These are phyloP conservation scores for Ceratocystis albifundus DNA, from an alignment of 2,329 filamentous ascomycete species.

Conservation along the genomic window DNA sequence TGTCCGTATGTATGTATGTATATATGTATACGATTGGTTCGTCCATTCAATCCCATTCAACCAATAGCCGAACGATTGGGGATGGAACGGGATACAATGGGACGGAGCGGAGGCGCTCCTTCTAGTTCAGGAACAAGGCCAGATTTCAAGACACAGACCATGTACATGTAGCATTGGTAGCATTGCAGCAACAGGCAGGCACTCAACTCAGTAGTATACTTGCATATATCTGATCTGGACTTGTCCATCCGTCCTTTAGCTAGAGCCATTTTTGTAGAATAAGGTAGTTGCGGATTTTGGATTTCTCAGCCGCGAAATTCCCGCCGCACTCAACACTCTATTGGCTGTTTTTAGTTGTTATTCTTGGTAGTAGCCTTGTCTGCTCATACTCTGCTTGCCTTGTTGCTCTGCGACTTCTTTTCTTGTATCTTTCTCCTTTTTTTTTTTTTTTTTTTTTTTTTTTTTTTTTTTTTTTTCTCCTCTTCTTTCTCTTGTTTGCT, in stretches of 20 bases:
- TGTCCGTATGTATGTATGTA: too few relatives aligned
- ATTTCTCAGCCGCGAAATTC: conserved; percentile 9
- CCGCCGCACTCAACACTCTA: conserved; percentile 12
- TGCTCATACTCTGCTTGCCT: neutral
- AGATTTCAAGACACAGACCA: neutral
- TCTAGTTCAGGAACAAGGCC: conserved; percentile 2
- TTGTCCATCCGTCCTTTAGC: conserved; percentile 18
- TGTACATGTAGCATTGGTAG: conserved; percentile 3
- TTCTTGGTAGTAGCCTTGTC: neutral
- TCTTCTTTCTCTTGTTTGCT: neutral
- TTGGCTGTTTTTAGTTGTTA: conserved; percentile 13
- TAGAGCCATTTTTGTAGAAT: neutral
- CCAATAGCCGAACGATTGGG: too few relatives aligned
- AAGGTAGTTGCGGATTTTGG: neutral
- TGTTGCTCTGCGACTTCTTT: neutral
- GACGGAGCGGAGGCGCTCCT: neutral
- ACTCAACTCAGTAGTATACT: too few relatives aligned
- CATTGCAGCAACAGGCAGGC: conserved; percentile 10
- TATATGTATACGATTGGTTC: too few relatives aligned
- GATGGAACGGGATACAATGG: neutral
- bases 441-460: neutral
- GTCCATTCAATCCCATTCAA: too few relatives aligned
- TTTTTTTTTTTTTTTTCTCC: neutral
- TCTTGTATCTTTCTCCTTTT: neutral
- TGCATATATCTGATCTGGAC: conserved; percentile 10